Conservation (phyloP, 208 protist genomes). For the Porcisia deanei region DNA sequence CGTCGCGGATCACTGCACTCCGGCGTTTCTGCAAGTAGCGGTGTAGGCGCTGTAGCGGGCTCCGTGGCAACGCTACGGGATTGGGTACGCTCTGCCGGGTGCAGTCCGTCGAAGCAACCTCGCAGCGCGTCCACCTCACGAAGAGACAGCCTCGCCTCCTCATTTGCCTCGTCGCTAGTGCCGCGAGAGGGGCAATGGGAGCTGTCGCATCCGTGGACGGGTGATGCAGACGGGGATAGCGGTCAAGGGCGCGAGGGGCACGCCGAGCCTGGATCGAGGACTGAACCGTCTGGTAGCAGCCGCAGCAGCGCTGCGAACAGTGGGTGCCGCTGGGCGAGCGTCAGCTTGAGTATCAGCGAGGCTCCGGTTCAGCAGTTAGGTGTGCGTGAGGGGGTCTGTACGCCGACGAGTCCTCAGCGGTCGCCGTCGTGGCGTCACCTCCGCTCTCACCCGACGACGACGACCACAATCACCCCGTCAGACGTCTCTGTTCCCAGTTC, state of each 20-base stretch:
- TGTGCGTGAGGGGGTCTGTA: not conserved
- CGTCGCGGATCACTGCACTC: constrained; percentile 1
- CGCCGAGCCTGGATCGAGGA: not conserved
- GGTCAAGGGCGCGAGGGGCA: constrained; percentile 2
- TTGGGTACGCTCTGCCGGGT: constrained; percentile 26
- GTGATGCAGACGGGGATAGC: not conserved
- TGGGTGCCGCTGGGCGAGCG: not conserved
- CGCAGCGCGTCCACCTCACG: constrained; percentile 44
- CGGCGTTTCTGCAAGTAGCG: not conserved
- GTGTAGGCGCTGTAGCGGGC: not conserved
- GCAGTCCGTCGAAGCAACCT: constrained; percentile 37
- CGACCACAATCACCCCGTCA: not conserved
- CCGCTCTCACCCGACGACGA: constrained; percentile 15
- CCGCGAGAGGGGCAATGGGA: constrained; percentile 8
- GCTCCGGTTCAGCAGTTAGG: not conserved
- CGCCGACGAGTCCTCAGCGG: constrained; percentile 12
- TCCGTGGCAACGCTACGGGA: constrained; percentile 32
- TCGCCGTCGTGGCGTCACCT: constrained; percentile 27
- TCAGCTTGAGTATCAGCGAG: not conserved
- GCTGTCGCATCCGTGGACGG: not conserved
- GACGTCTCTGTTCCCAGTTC: not conserved
- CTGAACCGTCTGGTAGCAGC: not conserved
- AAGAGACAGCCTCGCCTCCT: constrained; percentile 38
- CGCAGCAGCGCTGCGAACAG: constrained; percentile 3
- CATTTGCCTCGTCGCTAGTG: constrained; percentile 27